Evolutionary conservation across 140 eudicot species (phyloP).

Genomic region (Cichorium intybus): DNA sequence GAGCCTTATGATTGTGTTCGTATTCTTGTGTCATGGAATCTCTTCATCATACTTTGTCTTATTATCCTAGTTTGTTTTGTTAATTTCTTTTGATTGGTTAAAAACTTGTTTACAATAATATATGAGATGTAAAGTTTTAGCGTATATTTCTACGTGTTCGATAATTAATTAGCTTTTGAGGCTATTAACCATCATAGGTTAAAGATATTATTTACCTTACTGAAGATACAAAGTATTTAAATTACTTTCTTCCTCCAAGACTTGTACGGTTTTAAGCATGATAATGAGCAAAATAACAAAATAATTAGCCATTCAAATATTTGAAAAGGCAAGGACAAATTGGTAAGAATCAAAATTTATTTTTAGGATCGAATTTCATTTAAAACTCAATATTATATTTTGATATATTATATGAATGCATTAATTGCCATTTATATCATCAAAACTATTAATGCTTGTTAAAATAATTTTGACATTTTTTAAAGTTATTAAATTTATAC

Average conservation of each 20-base stretch:
- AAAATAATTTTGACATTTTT: too few relatives aligned
- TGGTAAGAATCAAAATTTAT: neutral
- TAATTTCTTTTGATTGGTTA: slow-evolving; percentile 15
- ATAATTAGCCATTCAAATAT: slow-evolving; percentile 4
- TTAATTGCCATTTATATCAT: neutral
- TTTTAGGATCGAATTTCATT: neutral
- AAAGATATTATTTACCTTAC: neutral
- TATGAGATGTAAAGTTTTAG: neutral
- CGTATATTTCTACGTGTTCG: too few relatives aligned
- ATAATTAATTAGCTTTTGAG: too few relatives aligned
- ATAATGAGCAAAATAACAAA: neutral
- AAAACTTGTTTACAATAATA: neutral
- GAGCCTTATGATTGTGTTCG: slow-evolving; percentile 45
- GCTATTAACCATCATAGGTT: neutral
- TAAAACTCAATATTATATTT: neutral
- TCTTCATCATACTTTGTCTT: slow-evolving; percentile 28
- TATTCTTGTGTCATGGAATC: slow-evolving; percentile 43
- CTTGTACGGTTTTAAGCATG: neutral
- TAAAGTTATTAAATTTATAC: too few relatives aligned
- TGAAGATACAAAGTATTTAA: too few relatives aligned
- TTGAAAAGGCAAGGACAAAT: slow-evolving; percentile 11
- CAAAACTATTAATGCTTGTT: neutral
- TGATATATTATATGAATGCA: neutral
- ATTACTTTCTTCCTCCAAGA: neutral
- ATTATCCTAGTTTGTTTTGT: neutral